Evolutionary conservation across 257 asterid species (phyloP), one percentile per base, ranked within the genome.

Genomic region (Echites panduratus): DNA sequence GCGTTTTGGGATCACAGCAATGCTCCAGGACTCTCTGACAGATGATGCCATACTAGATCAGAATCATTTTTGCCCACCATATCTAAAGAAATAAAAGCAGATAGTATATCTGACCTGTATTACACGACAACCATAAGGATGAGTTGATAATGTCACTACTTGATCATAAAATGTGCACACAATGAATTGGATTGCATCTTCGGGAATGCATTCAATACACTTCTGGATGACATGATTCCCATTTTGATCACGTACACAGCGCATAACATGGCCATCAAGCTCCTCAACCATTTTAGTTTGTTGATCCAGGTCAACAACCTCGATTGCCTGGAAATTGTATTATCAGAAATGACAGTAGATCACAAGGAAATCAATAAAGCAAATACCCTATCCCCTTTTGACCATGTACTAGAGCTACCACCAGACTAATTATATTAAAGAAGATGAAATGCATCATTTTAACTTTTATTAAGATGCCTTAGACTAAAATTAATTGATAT

Each of bases 91-190:
- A 43, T 3, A 52, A 54, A 29, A 20, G 16, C 7, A 45, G 35
- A 27, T 44, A 24, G 26, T 35, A 17, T 35, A 22, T 44, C 61
- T 70, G 74, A 91, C 97, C 96, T 89, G 95, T 84, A 91, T 88
- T 57, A 91, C 96, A 53, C 96, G 90, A 77, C 97, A 91, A 50
- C 97, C 97, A 79, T 89, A 91, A 14, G 97, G 95, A 83, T 89
- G 96, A 53, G 91, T 86, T 27, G 97, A 89, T 77, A 91, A 70
- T 9, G 89, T 81, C 68, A 88, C 89, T 44, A 88, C 91, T 74
- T 91, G 96, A 64, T 83, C 85, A 61, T 77, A 85, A 74, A 91
- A 89, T 38, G 91, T 83, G 22, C 86, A 72, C 43, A 89, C 78
- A n/a, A 91, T 80, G 77, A 89, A 89, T 64, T 88, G 88, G 80